Evolutionary conservation across 1,284 basidiomycete genomes (phyloP), one percentile per base, ranked within the genome.

Genomic region (Anthracocystis walkeri): DNA sequence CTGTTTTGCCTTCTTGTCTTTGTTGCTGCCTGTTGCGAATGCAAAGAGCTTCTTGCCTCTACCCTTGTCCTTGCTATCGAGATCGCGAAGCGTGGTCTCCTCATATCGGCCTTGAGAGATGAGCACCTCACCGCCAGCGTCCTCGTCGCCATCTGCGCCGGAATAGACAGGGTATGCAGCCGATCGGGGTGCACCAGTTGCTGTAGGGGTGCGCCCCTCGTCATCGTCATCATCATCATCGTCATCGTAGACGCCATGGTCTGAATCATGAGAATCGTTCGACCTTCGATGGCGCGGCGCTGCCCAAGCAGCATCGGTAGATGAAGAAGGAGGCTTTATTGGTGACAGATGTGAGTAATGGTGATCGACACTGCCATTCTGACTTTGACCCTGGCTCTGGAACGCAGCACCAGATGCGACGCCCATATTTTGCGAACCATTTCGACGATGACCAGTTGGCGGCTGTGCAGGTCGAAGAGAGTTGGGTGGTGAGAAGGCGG

Each of bases 31-130:
- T 1, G 66, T 53, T 27, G 61, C 58, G 41, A 74, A 69, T 16
- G 58, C 66, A 25, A 77, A 77, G 3, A 77, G 56, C 54, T 73
- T 77, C 35, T 67, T 73, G 27, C 44, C 55, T n/a, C 70, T 77
- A 14, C 35, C 38, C 56, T 77, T 73, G 41, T 74, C 74, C 20
- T 66, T 74, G 7, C 29, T 25, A 31, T 33, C 33, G 23, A 31
- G 58, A 7, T 75, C 72, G 44, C 56, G 44, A 2, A 63, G 52
- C 0, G 42, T 46, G 18, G 62, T 58, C n/a, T 75, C 72, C 31
- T 75, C 62, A 42, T 75, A 66, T 10, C 63, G 62, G 3, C 66
- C 72, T 20, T 75, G 66, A 3, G 72, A 69, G 35, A 75, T 65
- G 53, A 75, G 58, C 44, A 75, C 72, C 27, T 75, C 72, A 29